A percentile compares a stretch with the other conserved stretches of the same genome.
phyloP scores from a whole-genome alignment of 176 grass and related monocot genomes.

The Rhynchospora breviuscula region DNA sequence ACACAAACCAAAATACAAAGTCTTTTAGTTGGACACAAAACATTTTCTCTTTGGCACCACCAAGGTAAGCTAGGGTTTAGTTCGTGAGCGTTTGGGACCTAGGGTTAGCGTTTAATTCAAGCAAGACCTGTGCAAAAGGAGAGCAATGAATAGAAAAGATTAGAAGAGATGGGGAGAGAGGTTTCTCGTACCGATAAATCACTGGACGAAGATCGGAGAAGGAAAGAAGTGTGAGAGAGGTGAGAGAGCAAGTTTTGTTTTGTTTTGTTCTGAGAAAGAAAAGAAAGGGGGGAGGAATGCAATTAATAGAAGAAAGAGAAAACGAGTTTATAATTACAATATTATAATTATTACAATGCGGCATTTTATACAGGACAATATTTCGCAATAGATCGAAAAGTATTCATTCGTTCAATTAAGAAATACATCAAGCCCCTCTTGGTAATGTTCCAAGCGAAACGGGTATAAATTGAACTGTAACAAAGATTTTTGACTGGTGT shows the following conservation, averaged over 20 bases:
- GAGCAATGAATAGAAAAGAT: not conserved
- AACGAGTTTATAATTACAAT: not conserved
- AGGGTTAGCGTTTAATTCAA: not conserved
- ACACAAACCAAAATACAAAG: not conserved
- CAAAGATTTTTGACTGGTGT: no score
- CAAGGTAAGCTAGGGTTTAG: not conserved
- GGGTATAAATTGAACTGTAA: not conserved
- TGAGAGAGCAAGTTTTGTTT: not conserved
- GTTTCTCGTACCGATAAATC: not conserved
- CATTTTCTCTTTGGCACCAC: not conserved
- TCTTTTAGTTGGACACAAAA: not conserved
- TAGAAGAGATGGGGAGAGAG: not conserved
- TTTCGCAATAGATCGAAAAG: not conserved
- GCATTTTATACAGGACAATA: not conserved
- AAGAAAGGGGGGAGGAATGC: not conserved
- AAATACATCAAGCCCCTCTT: not conserved
- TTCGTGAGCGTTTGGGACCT: not conserved
- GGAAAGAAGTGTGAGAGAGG: not conserved
- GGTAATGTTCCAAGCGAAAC: not conserved
- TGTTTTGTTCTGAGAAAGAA: not conserved
- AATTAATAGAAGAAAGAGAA: constrained; percentile 8
- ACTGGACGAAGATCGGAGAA: not conserved
- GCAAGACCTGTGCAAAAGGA: not conserved
- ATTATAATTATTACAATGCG: no score
- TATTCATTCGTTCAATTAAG: not conserved